These are phyloP conservation scores for Fusarium miscanthi DNA, from an alignment of 2,329 filamentous ascomycete genomes.

Conservation along the genomic window DNA sequence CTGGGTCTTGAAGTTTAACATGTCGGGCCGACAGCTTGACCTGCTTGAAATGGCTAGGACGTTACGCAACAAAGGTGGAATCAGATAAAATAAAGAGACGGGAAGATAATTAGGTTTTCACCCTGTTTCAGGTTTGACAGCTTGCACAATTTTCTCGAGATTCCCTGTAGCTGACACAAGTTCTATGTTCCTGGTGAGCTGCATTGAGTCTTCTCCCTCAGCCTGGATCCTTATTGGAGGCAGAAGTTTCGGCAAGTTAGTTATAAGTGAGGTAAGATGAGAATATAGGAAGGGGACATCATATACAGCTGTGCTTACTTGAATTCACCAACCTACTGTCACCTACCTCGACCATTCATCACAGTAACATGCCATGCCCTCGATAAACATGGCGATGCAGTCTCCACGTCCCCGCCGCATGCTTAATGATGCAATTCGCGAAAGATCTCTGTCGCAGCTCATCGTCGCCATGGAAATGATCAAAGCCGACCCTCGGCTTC, in stretches of 20 bases:
- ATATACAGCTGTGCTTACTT: accelerated
- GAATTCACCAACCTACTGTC: neutral
- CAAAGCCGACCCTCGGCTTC: neutral
- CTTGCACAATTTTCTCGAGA: neutral
- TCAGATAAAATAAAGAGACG: neutral
- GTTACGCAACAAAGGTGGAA: neutral
- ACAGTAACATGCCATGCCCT: neutral
- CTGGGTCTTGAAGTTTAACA: neutral
- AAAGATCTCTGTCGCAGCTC: neutral
- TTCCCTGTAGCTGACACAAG: too few species aligned
- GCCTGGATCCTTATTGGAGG: neutral
- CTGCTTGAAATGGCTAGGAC: neutral
- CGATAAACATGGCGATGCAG: neutral
- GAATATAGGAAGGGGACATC: neutral
- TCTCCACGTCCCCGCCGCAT: neutral
- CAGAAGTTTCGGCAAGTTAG: neutral
- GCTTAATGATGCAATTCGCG: neutral
- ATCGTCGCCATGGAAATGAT: neutral
- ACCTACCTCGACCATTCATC: neutral
- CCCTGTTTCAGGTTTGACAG: neutral
- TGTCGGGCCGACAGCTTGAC: neutral
- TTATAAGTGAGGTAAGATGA: neutral
- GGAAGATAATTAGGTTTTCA: neutral
- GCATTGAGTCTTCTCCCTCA: neutral
- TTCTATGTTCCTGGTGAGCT: neutral